These are phyloP conservation scores for Tricholoma sp. DNA, from an alignment of 768 basidiomycete species.

Conservation along the genomic window DNA sequence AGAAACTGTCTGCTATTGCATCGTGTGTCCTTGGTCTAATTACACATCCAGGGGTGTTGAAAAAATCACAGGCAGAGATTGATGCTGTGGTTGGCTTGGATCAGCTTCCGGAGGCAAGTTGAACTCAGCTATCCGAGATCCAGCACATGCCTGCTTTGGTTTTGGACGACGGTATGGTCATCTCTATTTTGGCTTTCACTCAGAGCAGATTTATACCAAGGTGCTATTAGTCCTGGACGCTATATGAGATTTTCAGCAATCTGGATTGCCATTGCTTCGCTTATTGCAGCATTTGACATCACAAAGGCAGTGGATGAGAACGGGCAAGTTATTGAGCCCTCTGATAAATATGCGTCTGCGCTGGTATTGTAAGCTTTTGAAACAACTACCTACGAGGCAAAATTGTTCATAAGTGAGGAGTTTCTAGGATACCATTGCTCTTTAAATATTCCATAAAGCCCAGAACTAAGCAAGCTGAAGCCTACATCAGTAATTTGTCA, in stretches of 20 bases:
- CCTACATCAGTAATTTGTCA: too few species aligned
- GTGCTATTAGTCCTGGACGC: slow-evolving; percentile 20
- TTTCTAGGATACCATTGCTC: neutral
- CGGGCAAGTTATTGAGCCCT: slow-evolving; percentile 21
- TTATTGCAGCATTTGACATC: slow-evolving; percentile 26
- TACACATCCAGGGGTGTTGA: slow-evolving; percentile 20
- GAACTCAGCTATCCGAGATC: slow-evolving; percentile 4
- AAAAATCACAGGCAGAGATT: slow-evolving; percentile 26
- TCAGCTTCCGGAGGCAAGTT: slow-evolving; percentile 20
- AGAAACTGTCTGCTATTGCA: slow-evolving; percentile 21
- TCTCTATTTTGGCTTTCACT: neutral
- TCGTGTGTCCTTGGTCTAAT: slow-evolving; percentile 26
- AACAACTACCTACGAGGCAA: neutral
- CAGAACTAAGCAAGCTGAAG: neutral
- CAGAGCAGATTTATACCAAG: neutral
- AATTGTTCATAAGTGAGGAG: neutral
- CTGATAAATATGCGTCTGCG: slow-evolving; percentile 23
- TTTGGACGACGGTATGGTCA: slow-evolving; percentile 5
- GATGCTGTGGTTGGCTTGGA: slow-evolving; percentile 22
- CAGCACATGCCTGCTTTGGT: slow-evolving; percentile 15
- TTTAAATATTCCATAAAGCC: neutral
- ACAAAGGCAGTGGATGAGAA: slow-evolving; percentile 18
- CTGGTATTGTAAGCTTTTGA: slow-evolving; percentile 25
- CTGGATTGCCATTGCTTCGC: slow-evolving; percentile 23
- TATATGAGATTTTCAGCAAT: slow-evolving; percentile 23